phyloP scores from a whole-genome alignment of 2,329 filamentous ascomycete species.

The Alternaria brassicicola region DNA sequence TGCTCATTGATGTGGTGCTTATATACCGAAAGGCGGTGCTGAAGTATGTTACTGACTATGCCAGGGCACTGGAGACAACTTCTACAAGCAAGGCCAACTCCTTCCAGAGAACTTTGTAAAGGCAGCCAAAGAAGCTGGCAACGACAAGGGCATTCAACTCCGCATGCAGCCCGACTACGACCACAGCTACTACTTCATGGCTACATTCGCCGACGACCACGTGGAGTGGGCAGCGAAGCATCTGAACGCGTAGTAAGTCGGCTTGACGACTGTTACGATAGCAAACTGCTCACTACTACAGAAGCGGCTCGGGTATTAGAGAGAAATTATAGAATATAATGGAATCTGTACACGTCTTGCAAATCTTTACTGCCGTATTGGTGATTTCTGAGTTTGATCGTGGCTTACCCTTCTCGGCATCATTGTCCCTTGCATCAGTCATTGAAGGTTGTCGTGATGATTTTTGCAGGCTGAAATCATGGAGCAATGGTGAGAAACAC shows the following conservation, averaged over 20 bases:
- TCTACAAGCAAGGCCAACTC: constrained; percentile 92
- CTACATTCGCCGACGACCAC: constrained; percentile 87
- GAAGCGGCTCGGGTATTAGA: constrained; percentile 37
- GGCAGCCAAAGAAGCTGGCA: constrained; percentile 76
- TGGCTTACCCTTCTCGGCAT: background rate
- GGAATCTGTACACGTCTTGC: background rate
- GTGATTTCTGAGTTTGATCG: background rate
- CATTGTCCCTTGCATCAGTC: background rate
- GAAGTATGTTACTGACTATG: background rate
- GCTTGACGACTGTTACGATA: background rate
- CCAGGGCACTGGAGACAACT: constrained; percentile 89
- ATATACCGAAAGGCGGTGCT: constrained; percentile 45
- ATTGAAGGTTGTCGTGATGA: background rate
- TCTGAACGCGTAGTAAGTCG: constrained; percentile 63
- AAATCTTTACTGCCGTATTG: background rate
- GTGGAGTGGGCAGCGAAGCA: constrained; percentile 90
- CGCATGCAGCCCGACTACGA: constrained; percentile 92
- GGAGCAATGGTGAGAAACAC: background rate
- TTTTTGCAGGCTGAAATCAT: background rate
- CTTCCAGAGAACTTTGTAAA: constrained; percentile 90
- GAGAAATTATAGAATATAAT: constrained; percentile 33
- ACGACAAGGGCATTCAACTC: constrained; percentile 72
- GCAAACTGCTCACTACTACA: constrained; percentile 37
- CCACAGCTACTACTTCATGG: constrained; percentile 97
- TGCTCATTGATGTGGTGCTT: constrained; percentile 85